Percentiles rank a stretch among this genome's conserved stretches.
phyloP scores from a whole-genome alignment of 1,284 basidiomycete species.

The Apiotrichum domesticum region DNA sequence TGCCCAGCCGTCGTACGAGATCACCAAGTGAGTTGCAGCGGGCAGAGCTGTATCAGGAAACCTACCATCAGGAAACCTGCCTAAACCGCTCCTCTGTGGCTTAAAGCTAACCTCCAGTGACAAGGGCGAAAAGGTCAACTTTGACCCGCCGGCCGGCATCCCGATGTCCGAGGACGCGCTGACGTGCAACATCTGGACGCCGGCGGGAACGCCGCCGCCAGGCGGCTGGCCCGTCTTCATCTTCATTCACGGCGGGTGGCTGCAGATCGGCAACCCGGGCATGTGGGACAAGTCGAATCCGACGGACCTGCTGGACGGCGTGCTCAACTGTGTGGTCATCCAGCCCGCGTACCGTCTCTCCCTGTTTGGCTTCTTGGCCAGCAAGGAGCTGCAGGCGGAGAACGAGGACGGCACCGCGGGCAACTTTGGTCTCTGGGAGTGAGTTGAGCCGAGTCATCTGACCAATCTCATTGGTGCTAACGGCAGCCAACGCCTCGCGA shows the following conservation, averaged over 20 bases:
- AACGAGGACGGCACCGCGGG: slow-evolving; percentile 19
- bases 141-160: slow-evolving; percentile 1
- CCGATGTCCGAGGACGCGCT: slow-evolving; percentile 18
- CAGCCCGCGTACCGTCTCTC: slow-evolving; percentile 22
- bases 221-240: slow-evolving; percentile 23
- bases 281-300: slow-evolving; percentile 23
- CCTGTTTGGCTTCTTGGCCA: slow-evolving; percentile 21
- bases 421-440: slow-evolving; percentile 30
- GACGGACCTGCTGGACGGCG: slow-evolving; percentile 10
- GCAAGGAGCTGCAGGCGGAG: slow-evolving; percentile 18
- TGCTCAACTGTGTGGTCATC: slow-evolving; percentile 15
- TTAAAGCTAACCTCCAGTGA: slow-evolving; percentile 2
- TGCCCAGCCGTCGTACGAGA: slow-evolving; percentile 21
- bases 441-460: neutral
- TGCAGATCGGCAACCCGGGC: slow-evolving; percentile 23
- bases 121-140: slow-evolving; percentile 8
- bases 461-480: neutral
- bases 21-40: slow-evolving; percentile 16
- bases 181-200: slow-evolving; percentile 24
- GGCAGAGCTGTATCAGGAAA: no score
- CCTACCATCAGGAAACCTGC: no score
- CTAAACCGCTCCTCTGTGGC: neutral
- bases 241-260: slow-evolving; percentile 26
- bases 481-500: slow-evolving; percentile 20
- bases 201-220: slow-evolving; percentile 13